phyloP scores from a whole-genome alignment of 805 yeast genomes.

The Saccharomycopsis amapae region DNA sequence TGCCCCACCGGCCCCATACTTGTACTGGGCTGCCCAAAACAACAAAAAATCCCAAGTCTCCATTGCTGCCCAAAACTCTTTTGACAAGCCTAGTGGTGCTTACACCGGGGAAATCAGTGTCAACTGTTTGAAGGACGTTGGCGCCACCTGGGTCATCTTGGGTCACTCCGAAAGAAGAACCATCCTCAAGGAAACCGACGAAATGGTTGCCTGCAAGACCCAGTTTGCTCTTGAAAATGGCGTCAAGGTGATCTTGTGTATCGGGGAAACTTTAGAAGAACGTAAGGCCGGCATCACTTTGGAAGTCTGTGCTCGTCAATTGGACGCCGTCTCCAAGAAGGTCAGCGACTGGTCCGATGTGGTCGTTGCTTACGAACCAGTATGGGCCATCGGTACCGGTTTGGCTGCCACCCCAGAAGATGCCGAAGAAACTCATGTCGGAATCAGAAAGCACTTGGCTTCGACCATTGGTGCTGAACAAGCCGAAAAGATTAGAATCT shows the following conservation, averaged over 20 bases:
- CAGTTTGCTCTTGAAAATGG: constrained; percentile 89
- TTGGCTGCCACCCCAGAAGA: constrained; percentile 98
- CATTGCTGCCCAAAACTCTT: constrained; percentile 89
- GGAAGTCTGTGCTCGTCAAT: constrained; percentile 81
- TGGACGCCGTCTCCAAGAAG: constrained; percentile 76
- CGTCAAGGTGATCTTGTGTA: constrained; percentile 86
- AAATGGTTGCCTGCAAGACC: constrained; percentile 88
- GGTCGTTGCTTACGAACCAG: constrained; percentile 98
- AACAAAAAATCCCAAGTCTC: constrained; percentile 64
- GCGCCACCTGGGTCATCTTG: constrained; percentile 88
- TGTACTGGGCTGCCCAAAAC: constrained; percentile 62
- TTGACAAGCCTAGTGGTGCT: constrained; percentile 86
- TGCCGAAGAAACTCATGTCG: constrained; percentile 91
- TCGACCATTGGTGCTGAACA: constrained; percentile 68
- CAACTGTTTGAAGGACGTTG: constrained; percentile 79
- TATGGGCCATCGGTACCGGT: constrained; percentile 99
- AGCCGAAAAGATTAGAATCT: constrained; percentile 77
- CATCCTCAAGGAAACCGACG: constrained; percentile 82
- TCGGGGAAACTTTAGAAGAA: constrained; percentile 96
- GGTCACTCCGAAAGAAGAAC: constrained; percentile 99
- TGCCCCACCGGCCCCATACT: constrained; percentile 94
- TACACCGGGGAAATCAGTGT: constrained; percentile 97
- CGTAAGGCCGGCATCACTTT: constrained; percentile 84
- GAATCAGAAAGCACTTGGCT: constrained; percentile 77
- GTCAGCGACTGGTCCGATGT: constrained; percentile 85